Conservation (phyloP, 2,329 filamentous ascomycete species). For the Macrophomina tecta region DNA sequence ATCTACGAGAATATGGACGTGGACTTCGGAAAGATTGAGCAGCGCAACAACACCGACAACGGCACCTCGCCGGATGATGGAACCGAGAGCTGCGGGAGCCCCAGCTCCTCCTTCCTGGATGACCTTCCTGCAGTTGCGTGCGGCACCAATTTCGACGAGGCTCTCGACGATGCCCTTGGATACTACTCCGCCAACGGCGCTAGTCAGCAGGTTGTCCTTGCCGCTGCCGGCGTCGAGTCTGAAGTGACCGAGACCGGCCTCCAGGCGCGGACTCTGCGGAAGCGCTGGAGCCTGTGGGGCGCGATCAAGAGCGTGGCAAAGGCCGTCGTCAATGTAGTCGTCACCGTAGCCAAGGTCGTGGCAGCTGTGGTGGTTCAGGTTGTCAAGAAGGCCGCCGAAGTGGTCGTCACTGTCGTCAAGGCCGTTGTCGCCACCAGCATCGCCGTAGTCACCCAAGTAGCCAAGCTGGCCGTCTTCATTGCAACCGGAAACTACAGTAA, state of each 20-base stretch:
- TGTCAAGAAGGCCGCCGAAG: conserved; percentile 12
- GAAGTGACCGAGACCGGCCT: not conserved
- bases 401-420: conserved; percentile 2
- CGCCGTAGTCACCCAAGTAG: conserved; percentile 4
- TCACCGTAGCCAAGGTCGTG: conserved; percentile 2
- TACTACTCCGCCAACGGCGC: conserved; percentile 25
- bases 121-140: conserved; percentile 28
- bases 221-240: not conserved
- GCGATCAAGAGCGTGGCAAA: not conserved
- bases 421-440: conserved; percentile 11
- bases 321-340: not conserved
- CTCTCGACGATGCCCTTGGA: conserved; percentile 29
- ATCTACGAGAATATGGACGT: conserved; percentile 20
- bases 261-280: not conserved
- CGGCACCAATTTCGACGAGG: conserved; percentile 25
- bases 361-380: not conserved
- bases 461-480: conserved; percentile 18
- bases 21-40: conserved; percentile 27
- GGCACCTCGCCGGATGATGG: not conserved
- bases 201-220: conserved; percentile 18
- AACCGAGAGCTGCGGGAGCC: conserved; percentile 7
- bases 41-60: not conserved
- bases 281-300: not conserved
- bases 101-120: conserved; percentile 22
- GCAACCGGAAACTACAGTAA: conserved; percentile 27